phyloP scores from a whole-genome alignment of 2,329 filamentous ascomycete species.

The Orbilia javanica region DNA sequence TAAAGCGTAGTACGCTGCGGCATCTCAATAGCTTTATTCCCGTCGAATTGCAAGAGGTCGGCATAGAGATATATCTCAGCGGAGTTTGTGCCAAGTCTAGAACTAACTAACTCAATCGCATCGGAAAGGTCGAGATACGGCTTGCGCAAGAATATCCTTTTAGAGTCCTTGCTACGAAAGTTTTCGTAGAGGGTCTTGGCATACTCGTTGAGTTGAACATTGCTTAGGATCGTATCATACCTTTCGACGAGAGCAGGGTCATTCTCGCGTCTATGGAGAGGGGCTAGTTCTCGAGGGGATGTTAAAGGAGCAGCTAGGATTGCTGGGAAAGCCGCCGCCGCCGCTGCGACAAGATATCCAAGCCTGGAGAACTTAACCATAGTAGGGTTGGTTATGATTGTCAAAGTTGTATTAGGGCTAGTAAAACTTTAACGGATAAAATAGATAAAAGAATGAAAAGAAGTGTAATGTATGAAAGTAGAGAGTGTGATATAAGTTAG shows the following conservation, averaged over 20 bases:
- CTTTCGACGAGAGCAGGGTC: constrained; percentile 30
- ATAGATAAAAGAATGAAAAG: not conserved
- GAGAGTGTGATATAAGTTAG: not conserved
- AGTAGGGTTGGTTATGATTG: not conserved
- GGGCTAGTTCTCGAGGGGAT: not conserved
- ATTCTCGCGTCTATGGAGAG: constrained; percentile 23
- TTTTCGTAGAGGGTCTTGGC: constrained; percentile 49
- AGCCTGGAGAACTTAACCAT: constrained; percentile 41
- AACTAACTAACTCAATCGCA: constrained; percentile 30
- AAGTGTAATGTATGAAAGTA: not conserved
- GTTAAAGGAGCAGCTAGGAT: constrained; percentile 23
- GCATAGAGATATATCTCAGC: constrained; percentile 45
- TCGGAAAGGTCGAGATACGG: constrained; percentile 47
- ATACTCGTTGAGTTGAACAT: constrained; percentile 52
- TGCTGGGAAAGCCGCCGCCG: constrained; percentile 1
- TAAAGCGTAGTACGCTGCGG: constrained; percentile 47
- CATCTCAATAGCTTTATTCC: constrained; percentile 26
- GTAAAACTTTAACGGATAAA: not conserved
- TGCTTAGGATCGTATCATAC: constrained; percentile 48
- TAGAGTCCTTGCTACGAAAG: constrained; percentile 49
- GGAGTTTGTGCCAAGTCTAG: constrained; percentile 36
- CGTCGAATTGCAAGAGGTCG: constrained; percentile 42
- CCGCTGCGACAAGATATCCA: constrained; percentile 21
- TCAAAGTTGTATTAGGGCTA: not conserved
- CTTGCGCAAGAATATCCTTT: constrained; percentile 48